Evolutionary conservation across 495 filamentous ascomycete genomes (phyloP), one percentile per base, ranked within the genome.

Genomic region (Filosporella fistucella): DNA sequence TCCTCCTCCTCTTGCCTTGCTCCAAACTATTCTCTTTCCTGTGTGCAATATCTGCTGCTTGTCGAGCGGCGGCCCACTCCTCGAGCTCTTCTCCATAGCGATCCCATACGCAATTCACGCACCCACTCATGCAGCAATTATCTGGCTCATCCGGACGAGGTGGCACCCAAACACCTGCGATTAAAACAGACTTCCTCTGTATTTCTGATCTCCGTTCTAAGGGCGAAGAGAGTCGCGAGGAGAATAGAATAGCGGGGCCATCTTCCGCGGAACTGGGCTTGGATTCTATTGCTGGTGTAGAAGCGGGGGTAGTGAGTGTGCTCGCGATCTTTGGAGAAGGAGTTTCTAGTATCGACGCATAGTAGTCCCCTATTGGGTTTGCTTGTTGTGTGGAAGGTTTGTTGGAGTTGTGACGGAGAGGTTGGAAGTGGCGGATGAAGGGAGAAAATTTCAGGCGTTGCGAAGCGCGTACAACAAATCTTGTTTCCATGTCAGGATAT

Each of bases 81-180:
- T 97, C 91, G 67, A 96, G 71, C 46, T 95, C 90, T 51, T 97
- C 91, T 3, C 89, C 72, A 66, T 83, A 95, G 34, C 76, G 71
- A 63, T 96, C 91, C 91, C 91, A 98, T 10, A 95, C 91, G 63
- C 93, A 98, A 62, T 97, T 91, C 23, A 96, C 91, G 63, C 93
- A 98, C 22, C 93, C 93, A 57, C 84, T 89, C 93, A 97, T 98
- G 68, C 93, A 98, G 77, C 93, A 98, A 65, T 97, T 96, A 63
- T 96, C 93, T 12, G 93, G 93, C 63, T 98, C 93, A 42, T 81
- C 76, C 7, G 93, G 93, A 12, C 77, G 73, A 14, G 89, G 89
- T 10, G 90, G 91, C 3, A 95, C 85, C 46, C 77, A 69, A 10
- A 95, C 77, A 22, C 91, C 91, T 11, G 89, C 89, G 52, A 95